Base-by-base conservation (phyloP, 306 rosid species). In the Urtica urens region DNA sequence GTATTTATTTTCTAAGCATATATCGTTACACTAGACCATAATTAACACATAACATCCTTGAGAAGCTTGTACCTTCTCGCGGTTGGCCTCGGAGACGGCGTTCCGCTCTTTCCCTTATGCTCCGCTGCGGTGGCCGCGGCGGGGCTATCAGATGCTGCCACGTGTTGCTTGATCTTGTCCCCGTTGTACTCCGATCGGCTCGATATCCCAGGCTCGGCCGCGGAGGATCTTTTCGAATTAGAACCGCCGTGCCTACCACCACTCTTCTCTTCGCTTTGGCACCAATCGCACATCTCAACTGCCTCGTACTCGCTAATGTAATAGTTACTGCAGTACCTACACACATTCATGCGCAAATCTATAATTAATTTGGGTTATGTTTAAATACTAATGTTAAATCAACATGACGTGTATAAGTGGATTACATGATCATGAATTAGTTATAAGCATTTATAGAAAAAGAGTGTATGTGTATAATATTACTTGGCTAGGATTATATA, bases 31-130 rank as follows among this genome's bases (percentile, higher is more conserved):
- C n/a, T 49, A 11, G 14, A 10, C 0, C 3, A 17, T 9, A 9
- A 1, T 52, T 71, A 84, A 67, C 93, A 88, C 95, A 88, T 81
- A 13, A 88, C 97, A 71, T 88, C 97, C 83, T 88, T 88, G 65
- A 88, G 97, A 78, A 88, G 97, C 93, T 88, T 88, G 66, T 88
- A 88, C 95, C 97, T 81, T 55, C 97, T 93, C 9, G 93, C 72
- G 44, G 85, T 55, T 15, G 85, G 53, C 26, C 93, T 59, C 0
- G 97, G 97, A 3, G 95, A 83, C n/a, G 95, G 86, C 2, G 53
- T 59, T 5, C 74, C 77, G 25, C 65, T 37, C n/a, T 75, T 63
- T 17, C 55, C 64, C 48, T 66, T 74, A 8, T 74, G 76, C 65
- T 73, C 78, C 21, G 70, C 29, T 3, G 25, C 27, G 15, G n/a